Percentiles rank a stretch among this genome's conserved stretches.
Evolutionary conservation across 495 filamentous ascomycete species (phyloP).

Genomic region (Annulohypoxylon bovei): DNA sequence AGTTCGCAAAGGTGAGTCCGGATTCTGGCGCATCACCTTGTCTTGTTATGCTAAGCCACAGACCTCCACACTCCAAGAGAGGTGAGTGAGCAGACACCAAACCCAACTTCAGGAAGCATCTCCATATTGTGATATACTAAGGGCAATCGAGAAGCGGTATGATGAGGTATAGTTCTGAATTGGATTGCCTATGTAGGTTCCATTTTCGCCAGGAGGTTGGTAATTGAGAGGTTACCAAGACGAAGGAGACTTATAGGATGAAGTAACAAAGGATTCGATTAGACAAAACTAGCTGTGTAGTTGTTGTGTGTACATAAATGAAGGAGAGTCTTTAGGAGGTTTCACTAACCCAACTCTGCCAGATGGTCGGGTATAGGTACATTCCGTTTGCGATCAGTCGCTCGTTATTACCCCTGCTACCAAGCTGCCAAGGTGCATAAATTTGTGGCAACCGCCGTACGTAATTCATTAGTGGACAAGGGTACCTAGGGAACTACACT

Average conservation of each 20-base stretch:
- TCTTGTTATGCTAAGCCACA: not conserved
- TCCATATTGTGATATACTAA: not conserved
- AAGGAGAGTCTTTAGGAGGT: not conserved
- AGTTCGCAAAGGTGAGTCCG: constrained; percentile 1
- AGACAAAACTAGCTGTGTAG: not conserved
- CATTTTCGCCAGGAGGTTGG: not conserved
- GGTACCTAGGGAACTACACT: not conserved
- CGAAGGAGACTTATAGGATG: not conserved
- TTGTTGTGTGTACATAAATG: not conserved
- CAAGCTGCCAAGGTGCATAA: not conserved
- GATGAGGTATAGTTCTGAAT: not conserved
- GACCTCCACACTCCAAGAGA: not conserved
- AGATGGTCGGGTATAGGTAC: not conserved
- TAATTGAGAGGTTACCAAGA: not conserved
- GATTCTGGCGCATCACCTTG: constrained; percentile 12
- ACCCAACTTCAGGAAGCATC: not conserved
- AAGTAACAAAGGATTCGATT: not conserved
- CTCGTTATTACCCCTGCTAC: not conserved
- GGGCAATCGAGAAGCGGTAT: not conserved
- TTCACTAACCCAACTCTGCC: not conserved
- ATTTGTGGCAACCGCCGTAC: not conserved
- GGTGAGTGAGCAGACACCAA: not conserved
- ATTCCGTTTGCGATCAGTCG: not conserved
- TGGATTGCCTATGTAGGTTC: not conserved
- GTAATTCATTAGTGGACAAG: not conserved